These are phyloP conservation scores for Leccinum subspadiceum DNA, from an alignment of 1,284 basidiomycete genomes.

Conservation along the genomic window DNA sequence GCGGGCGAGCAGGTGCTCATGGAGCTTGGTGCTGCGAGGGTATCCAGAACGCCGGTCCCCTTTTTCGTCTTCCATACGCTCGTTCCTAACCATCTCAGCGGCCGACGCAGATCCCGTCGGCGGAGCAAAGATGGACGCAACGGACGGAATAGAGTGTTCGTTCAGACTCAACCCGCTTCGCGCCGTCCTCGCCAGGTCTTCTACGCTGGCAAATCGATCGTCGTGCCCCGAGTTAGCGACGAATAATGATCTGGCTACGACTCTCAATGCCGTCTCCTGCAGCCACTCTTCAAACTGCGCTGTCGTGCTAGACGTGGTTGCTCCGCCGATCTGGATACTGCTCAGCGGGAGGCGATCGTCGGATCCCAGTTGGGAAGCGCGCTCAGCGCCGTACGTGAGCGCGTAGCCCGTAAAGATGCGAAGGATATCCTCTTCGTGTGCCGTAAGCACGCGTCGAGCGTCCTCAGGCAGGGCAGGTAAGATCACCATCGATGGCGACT, in stretches of 20 bases:
- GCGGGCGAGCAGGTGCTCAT: not conserved
- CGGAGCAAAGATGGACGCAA: constrained; percentile 40
- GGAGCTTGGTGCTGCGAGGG: not conserved
- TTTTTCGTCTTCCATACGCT: not conserved
- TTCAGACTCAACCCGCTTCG: constrained; percentile 54
- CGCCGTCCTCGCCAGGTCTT: constrained; percentile 51
- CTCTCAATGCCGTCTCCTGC: constrained; percentile 35
- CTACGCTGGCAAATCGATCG: constrained; percentile 49
- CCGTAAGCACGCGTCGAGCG: constrained; percentile 41
- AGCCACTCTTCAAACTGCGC: constrained; percentile 35
- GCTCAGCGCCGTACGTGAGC: constrained; percentile 43
- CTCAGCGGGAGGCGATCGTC: constrained; percentile 52
- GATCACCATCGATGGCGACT: constrained; percentile 55
- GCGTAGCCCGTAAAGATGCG: constrained; percentile 56
- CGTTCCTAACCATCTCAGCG: not conserved
- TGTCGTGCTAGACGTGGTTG: not conserved
- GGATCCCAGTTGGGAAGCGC: constrained; percentile 36
- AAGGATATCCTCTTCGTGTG: constrained; percentile 52
- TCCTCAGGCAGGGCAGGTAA: constrained; percentile 47
- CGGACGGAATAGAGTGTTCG: constrained; percentile 56
- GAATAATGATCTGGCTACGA: constrained; percentile 52
- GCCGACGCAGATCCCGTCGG: not conserved
- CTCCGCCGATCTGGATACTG: constrained; percentile 24
- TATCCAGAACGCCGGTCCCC: constrained; percentile 1
- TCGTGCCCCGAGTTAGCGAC: constrained; percentile 63